Conservation (phyloP, 139 green algal genomes). For the Nannochloris sp. region DNA sequence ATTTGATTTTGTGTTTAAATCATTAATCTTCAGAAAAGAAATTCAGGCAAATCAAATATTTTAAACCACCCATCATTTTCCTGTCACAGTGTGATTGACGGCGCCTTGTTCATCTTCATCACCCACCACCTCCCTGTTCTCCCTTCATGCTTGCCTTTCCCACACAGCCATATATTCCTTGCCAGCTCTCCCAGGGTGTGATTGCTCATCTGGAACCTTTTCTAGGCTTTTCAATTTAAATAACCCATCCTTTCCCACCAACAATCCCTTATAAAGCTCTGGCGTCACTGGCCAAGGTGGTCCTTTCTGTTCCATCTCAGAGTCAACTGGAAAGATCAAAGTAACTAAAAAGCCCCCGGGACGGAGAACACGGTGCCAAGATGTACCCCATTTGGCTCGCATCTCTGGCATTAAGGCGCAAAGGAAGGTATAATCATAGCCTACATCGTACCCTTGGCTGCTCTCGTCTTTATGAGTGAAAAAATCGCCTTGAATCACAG, state of each 20-base stretch:
- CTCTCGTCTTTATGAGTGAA: slow-evolving; percentile 8
- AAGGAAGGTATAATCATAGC: slow-evolving; percentile 65
- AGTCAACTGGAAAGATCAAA: slow-evolving; percentile 53
- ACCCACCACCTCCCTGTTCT: slow-evolving; percentile 39
- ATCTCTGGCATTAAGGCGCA: slow-evolving; percentile 53
- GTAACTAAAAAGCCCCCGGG: slow-evolving; percentile 43
- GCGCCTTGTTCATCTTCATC: no score
- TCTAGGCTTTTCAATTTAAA: slow-evolving; percentile 30
- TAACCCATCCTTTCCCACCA: slow-evolving; percentile 22
- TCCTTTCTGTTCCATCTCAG: slow-evolving; percentile 5
- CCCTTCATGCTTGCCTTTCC: slow-evolving; percentile 12
- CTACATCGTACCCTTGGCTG: slow-evolving; percentile 32
- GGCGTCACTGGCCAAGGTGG: slow-evolving; percentile 51
- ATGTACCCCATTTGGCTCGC: slow-evolving; percentile 38
- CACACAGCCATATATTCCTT: slow-evolving; percentile 41
- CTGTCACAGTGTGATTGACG: no score
- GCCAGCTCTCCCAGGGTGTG: slow-evolving; percentile 25
- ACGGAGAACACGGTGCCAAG: slow-evolving; percentile 34
- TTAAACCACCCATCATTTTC: no score
- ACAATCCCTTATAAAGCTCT: slow-evolving; percentile 39
- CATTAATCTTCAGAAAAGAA: no score
- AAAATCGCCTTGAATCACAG: slow-evolving; percentile 33
- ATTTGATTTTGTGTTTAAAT: no score
- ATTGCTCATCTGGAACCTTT: slow-evolving; percentile 27
- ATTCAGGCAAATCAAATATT: no score